Percentiles rank a stretch among this genome's conserved stretches.
Evolutionary conservation across 2,329 filamentous ascomycete species (phyloP).

Genomic region (Scedosporium apiospermum): DNA sequence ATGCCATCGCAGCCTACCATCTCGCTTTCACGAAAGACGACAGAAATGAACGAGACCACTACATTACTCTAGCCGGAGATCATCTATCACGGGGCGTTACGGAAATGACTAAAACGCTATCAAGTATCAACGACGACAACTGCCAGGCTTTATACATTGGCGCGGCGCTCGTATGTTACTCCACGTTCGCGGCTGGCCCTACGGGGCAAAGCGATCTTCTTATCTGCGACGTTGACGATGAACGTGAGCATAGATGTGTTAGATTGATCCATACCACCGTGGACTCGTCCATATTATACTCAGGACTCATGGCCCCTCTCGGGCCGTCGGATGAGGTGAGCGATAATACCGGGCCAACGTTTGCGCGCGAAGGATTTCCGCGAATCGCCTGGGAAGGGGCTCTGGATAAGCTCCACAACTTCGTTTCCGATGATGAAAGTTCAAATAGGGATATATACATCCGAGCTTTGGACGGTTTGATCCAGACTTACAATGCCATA

Average conservation of each 20-base stretch:
- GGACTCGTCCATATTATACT: slow-evolving; percentile 4
- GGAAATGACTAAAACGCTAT: slow-evolving; percentile 16
- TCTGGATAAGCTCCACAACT: neutral
- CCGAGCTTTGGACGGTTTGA: neutral
- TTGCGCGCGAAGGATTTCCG: slow-evolving; percentile 1
- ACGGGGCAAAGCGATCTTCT: slow-evolving; percentile 18
- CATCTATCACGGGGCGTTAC: slow-evolving; percentile 16
- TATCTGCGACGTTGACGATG: slow-evolving; percentile 15
- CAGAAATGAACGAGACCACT: slow-evolving; percentile 10
- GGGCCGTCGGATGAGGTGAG: neutral
- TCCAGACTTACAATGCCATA: neutral
- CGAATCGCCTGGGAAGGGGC: neutral
- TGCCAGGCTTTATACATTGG: slow-evolving; percentile 21
- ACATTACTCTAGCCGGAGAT: slow-evolving; percentile 14
- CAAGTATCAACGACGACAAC: slow-evolving; percentile 16
- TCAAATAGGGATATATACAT: neutral
- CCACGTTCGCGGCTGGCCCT: slow-evolving; percentile 20
- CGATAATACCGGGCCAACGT: neutral
- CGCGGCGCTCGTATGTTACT: slow-evolving; percentile 19
- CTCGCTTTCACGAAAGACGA: slow-evolving; percentile 10
- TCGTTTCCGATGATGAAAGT: neutral
- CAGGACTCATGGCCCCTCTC: slow-evolving; percentile 1
- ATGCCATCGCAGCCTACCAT: slow-evolving; percentile 18
- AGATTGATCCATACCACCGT: slow-evolving; percentile 5
- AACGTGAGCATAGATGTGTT: neutral